Conservation (phyloP, 75 land plant genomes). For the Cupressus sempervirens region DNA sequence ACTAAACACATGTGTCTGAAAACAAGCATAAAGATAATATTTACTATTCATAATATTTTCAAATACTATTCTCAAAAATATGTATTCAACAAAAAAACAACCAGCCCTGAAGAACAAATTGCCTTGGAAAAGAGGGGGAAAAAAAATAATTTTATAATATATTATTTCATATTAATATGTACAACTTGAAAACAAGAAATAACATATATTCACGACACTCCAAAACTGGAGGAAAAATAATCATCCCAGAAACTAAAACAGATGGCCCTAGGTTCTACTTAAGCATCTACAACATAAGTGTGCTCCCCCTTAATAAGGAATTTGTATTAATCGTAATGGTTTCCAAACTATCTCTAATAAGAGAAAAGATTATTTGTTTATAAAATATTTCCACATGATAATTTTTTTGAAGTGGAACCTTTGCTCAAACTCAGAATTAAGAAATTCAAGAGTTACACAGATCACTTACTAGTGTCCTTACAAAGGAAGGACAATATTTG, state of each 20-base stretch:
- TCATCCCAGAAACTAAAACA: neutral
- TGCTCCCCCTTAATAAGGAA: too few relatives aligned
- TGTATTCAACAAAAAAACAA: neutral
- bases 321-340: neutral
- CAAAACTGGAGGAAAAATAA: neutral
- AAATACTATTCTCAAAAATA: neutral
- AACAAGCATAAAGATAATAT: neutral
- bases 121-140: neutral
- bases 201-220: neutral
- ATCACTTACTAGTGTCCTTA: constrained; percentile 13
- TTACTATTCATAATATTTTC: neutral
- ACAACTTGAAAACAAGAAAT: neutral
- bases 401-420: neutral
- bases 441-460: constrained; percentile 6
- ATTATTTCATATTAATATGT: neutral
- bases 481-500: constrained; percentile 18
- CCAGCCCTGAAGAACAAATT: neutral
- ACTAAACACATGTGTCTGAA: neutral
- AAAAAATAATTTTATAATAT: neutral
- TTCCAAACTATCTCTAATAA: too few relatives aligned
- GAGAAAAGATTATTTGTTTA: neutral
- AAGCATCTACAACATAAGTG: neutral
- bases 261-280: neutral
- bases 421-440: constrained; percentile 2
- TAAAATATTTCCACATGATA: neutral